Evolutionary conservation across 805 yeast species (phyloP), one percentile per base, ranked within the genome.

Genomic region (Cyberlindnera lachancei): DNA sequence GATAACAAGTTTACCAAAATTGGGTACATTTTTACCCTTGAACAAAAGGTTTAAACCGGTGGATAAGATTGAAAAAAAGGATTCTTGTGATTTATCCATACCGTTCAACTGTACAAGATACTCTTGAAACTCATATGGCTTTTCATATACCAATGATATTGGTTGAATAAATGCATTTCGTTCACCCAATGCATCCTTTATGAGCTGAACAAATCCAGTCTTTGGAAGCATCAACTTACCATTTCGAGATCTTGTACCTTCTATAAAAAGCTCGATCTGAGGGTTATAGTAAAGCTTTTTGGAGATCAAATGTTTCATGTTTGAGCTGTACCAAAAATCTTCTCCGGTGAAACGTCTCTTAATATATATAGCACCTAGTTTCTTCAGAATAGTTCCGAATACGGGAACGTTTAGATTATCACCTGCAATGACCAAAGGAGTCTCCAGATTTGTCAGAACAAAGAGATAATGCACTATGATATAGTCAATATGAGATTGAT

Each of bases 351-450:
- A 46, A 24, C 38, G 42, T 10, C 51, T 33, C 33, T 41, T 42
- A 27, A 46, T 46, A 31, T 31, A 46, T 2, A 46, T 13, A 3
- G 51, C 51, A 21, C 48, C 48, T 6, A 46, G 27, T 19, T 29
- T 36, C 29, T 30, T 39, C 23, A 46, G 20, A 7, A 37, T 29
- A 1, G 37, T 32, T 1, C 51, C 51, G 35, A 46, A 46, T 1
- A 46, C 7, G 4, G 51, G 49, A 11, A 46, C 51, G 19, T 46
- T 42, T 21, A 46, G 28, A 30, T 46, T 46, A 17, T 42, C 51
- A 15, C 51, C 51, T 2, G 48, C 51, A 15, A 46, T 42, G 9
- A 46, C 51, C n/a, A 41, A 15, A 3, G 51, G 51, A 1, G 48
- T 41, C 11, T 42, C 46, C 9, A 44, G 27, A 12, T 37, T 22